Conservation (phyloP, 2,329 filamentous ascomycete species). For the Didymosphaeria variabile region DNA sequence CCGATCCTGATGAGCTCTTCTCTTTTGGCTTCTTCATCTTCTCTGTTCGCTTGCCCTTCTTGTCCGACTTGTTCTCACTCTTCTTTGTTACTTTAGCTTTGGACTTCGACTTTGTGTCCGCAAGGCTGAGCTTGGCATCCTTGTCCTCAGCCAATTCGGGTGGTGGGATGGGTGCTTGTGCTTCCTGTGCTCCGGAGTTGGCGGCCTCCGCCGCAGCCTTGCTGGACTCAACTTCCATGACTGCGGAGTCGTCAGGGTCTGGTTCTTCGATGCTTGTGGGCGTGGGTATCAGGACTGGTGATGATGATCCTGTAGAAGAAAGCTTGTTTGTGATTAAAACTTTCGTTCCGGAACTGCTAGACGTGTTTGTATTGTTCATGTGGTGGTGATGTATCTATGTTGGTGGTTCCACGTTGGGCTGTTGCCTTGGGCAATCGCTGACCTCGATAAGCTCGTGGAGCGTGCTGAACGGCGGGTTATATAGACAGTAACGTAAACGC, state of each 20-base stretch:
- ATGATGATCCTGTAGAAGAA: conserved; percentile 33
- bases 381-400: background rate
- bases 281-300: conserved; percentile 35
- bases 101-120: conserved; percentile 21
- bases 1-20: conserved; percentile 14
- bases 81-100: conserved; percentile 15
- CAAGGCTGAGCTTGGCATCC: conserved; percentile 19
- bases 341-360: conserved; percentile 19
- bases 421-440: conserved; percentile 4
- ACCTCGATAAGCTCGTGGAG: background rate
- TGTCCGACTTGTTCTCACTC: background rate
- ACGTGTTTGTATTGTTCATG: conserved; percentile 33
- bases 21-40: conserved; percentile 22
- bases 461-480: background rate
- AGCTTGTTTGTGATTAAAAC: conserved; percentile 21
- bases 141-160: conserved; percentile 17
- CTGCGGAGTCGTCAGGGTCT: conserved; percentile 28
- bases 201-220: conserved; percentile 15
- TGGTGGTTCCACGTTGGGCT: conserved; percentile 1
- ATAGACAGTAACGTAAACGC: conserved; percentile 4
- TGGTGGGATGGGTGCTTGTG: conserved; percentile 17
- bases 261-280: conserved; percentile 30
- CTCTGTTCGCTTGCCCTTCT: conserved; percentile 10
- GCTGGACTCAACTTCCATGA: conserved; percentile 21
- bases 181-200: conserved; percentile 12